A percentile compares a stretch with the other conserved stretches of the same genome.
Evolutionary conservation across 257 asterid genomes (phyloP).

Genomic region (Ophiorrhiza pumila): DNA sequence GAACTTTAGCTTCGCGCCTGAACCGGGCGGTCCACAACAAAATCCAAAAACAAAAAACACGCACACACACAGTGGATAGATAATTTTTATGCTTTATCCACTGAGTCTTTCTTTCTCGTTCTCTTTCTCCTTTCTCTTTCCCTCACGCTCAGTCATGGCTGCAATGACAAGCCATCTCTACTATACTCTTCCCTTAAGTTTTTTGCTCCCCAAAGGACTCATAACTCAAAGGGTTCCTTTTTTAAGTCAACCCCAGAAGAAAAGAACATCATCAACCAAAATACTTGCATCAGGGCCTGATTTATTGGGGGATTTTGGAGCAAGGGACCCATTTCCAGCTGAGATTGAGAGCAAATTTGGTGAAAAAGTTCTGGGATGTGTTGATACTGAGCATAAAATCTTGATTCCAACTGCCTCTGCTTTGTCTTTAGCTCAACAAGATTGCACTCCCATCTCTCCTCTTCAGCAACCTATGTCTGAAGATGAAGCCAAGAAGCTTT

Average conservation of each 20-base stretch:
- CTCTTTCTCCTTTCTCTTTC: constrained; percentile 1
- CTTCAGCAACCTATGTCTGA: constrained; percentile 48
- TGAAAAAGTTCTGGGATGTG: constrained; percentile 55
- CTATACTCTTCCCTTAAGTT: constrained; percentile 35
- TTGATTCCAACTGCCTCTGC: constrained; percentile 71
- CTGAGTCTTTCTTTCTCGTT: constrained; percentile 10
- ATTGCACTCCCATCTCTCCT: constrained; percentile 40
- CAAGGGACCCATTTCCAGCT: constrained; percentile 87
- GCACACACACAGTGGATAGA: not conserved
- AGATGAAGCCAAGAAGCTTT: constrained; percentile 46
- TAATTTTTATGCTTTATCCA: constrained; percentile 16
- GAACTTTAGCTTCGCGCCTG: not conserved
- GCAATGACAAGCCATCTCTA: constrained; percentile 33
- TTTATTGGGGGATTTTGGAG: constrained; percentile 79
- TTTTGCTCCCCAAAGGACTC: constrained; percentile 26
- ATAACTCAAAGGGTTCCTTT: constrained; percentile 19
- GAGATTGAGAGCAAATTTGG: constrained; percentile 76
- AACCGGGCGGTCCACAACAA: not conserved
- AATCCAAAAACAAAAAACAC: not conserved
- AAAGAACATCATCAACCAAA: constrained; percentile 18
- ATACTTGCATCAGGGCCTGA: constrained; percentile 36
- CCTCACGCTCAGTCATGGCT: constrained; percentile 38
- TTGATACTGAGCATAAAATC: constrained; percentile 79
- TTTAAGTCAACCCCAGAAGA: not conserved
- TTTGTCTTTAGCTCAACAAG: constrained; percentile 56